These are phyloP conservation scores for Perkinsus olseni DNA, from an alignment of 169 alveolate species.

Conservation along the genomic window DNA sequence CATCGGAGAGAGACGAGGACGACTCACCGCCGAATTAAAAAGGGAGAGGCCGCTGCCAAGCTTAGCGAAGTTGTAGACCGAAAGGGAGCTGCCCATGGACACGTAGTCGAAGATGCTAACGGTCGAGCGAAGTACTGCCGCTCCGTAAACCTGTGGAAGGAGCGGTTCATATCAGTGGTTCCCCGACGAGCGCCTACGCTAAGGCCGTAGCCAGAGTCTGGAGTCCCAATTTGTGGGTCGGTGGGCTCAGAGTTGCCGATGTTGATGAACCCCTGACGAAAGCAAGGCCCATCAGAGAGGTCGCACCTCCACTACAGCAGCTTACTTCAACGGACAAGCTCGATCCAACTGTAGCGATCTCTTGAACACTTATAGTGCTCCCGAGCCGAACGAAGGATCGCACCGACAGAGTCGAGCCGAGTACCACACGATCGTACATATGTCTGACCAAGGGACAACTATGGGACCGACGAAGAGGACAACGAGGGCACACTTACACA, in stretches of 20 bases:
- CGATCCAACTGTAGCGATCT: background rate
- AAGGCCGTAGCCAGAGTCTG: background rate
- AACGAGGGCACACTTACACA: background rate
- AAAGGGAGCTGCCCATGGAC: background rate
- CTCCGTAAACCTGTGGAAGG: background rate
- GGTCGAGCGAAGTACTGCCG: background rate
- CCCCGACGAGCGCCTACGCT: background rate
- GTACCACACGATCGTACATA: background rate
- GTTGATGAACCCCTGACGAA: background rate
- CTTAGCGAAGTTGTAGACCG: background rate
- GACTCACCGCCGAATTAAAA: background rate
- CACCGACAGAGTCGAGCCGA: background rate
- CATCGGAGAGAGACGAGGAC: background rate
- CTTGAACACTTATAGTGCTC: background rate
- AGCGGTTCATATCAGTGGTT: background rate
- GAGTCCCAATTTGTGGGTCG: background rate
- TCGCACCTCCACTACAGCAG: background rate
- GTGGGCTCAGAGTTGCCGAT: background rate
- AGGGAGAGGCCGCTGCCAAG: background rate
- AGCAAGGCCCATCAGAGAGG: background rate
- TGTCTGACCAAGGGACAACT: background rate
- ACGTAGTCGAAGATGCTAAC: background rate
- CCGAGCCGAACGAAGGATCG: background rate
- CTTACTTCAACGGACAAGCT: background rate
- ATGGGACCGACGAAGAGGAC: background rate